Conservation (phyloP, 1,284 basidiomycete species). For the Cronartium quercuum region DNA sequence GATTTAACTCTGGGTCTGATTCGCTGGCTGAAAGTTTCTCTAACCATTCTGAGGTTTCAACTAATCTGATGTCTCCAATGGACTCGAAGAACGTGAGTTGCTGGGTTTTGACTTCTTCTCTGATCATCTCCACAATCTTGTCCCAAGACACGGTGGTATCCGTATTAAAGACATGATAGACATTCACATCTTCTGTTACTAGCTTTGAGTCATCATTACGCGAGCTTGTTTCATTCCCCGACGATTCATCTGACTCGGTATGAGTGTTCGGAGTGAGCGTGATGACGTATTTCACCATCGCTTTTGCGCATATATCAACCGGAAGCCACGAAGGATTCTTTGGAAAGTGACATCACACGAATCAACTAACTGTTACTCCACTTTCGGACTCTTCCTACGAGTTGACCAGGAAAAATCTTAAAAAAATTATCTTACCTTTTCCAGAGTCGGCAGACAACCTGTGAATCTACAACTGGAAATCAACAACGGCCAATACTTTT, state of each 20-base stretch:
- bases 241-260: background rate
- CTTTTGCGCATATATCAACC: conserved; percentile 2
- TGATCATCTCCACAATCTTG: background rate
- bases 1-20: background rate
- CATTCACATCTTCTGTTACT: background rate
- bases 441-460: background rate
- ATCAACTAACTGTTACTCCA: no score
- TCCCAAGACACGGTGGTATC: background rate
- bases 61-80: background rate
- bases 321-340: background rate
- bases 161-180: background rate
- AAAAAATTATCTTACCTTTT: background rate
- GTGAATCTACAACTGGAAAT: background rate
- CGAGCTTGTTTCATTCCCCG: background rate
- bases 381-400: no score
- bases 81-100: background rate
- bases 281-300: background rate
- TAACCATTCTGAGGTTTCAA: background rate
- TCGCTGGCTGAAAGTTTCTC: background rate
- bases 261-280: no score
- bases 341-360: background rate
- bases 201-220: background rate
- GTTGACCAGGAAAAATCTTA: background rate
- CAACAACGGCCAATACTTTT: conserved; percentile 1
- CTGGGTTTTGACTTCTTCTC: background rate